phyloP scores from a whole-genome alignment of 2,329 filamentous ascomycete species.

The Arthrinium phaeospermum region DNA sequence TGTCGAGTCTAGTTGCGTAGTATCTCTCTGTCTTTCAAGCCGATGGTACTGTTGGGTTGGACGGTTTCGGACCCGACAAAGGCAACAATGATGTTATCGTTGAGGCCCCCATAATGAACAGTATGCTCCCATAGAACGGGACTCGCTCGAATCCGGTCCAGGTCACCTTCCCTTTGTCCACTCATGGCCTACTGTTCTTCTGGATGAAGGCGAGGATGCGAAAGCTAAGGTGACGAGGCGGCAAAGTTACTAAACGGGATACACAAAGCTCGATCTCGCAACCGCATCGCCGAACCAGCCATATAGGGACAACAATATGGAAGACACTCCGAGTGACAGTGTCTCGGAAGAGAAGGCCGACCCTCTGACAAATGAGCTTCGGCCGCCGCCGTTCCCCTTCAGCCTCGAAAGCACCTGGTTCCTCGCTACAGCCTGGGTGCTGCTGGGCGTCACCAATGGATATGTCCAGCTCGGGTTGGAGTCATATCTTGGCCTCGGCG shows the following conservation, averaged over 20 bases:
- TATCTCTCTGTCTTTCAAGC: not conserved
- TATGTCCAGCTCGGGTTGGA: not conserved
- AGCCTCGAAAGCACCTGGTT: constrained; percentile 8
- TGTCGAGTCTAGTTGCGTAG: not conserved
- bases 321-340: not conserved
- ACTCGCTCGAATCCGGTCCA: not conserved
- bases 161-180: not conserved
- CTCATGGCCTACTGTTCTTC: not conserved
- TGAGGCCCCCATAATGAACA: not conserved
- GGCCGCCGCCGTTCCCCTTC: not conserved
- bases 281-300: not conserved
- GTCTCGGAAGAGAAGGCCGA: not conserved
- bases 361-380: not conserved
- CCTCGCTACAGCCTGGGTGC: not conserved
- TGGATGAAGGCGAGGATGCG: not conserved
- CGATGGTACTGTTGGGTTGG: not conserved
- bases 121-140: not conserved
- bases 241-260: not conserved
- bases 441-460: not conserved
- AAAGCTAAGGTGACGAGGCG: not conserved
- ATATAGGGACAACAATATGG: not conserved
- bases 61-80: not conserved
- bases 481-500: not conserved
- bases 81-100: not conserved
- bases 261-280: not conserved